These are phyloP conservation scores for Cantharellus anzutake DNA, from an alignment of 768 basidiomycete species.

Conservation along the genomic window DNA sequence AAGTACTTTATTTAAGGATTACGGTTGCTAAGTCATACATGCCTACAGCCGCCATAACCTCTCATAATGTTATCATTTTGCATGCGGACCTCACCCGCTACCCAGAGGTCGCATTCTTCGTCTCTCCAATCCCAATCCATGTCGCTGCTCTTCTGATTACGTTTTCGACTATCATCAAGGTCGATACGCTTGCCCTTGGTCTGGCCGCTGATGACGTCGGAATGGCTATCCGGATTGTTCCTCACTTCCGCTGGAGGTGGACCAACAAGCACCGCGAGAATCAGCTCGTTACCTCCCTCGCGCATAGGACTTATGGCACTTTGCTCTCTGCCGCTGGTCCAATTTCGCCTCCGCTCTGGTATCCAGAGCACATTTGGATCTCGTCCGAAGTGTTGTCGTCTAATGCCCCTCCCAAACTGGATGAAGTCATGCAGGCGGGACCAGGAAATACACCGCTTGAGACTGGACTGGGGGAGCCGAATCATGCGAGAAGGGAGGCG, in stretches of 20 bases:
- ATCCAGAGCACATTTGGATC: slow-evolving; percentile 37
- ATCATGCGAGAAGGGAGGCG: no score
- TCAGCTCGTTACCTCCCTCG: slow-evolving; percentile 57
- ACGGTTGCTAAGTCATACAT: background rate
- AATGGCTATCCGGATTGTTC: slow-evolving; percentile 76
- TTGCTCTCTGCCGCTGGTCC: slow-evolving; percentile 11
- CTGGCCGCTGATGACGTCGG: slow-evolving; percentile 66
- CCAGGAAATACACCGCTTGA: no score
- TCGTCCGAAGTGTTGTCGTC: slow-evolving; percentile 18
- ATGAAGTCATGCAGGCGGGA: background rate
- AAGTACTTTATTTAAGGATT: background rate
- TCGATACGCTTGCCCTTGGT: slow-evolving; percentile 41
- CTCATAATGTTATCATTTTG: slow-evolving; percentile 72
- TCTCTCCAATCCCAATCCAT: slow-evolving; percentile 73
- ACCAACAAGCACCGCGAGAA: slow-evolving; percentile 43
- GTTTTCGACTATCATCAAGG: slow-evolving; percentile 68
- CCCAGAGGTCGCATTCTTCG: slow-evolving; percentile 77
- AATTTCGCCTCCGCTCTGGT: slow-evolving; percentile 26
- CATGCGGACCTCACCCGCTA: slow-evolving; percentile 70
- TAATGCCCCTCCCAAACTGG: slow-evolving; percentile 14
- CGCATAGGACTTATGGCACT: slow-evolving; percentile 36
- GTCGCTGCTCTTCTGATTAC: slow-evolving; percentile 85
- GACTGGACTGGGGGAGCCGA: no score
- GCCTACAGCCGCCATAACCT: slow-evolving; percentile 46
- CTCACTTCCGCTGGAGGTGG: slow-evolving; percentile 84